Conservation (phyloP, 1,284 basidiomycete species). For the Xerocomus alliaceus region DNA sequence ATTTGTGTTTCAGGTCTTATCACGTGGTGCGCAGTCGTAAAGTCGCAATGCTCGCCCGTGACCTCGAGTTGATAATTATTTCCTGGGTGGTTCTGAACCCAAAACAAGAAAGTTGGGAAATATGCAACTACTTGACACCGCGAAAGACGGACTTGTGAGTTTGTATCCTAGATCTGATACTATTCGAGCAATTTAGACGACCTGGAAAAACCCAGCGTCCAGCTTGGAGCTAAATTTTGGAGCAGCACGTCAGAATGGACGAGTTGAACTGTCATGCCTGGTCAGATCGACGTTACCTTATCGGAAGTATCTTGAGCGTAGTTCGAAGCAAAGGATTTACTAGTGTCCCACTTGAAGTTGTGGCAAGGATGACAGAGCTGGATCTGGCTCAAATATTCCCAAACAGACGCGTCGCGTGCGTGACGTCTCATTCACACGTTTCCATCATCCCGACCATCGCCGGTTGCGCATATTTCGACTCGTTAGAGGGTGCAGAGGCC, state of each 20-base stretch:
- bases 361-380: too few species aligned
- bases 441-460: neutral
- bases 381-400: conserved; percentile 11
- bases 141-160: neutral
- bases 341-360: neutral
- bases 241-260: too few species aligned
- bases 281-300: neutral
- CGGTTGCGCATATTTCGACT: too few species aligned
- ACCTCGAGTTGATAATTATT: too few species aligned
- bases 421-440: conserved; percentile 6
- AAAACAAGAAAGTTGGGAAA: neutral
- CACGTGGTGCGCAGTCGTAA: too few species aligned
- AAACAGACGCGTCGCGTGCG: conserved; percentile 36
- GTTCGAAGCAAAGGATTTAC: neutral
- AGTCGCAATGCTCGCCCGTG: too few species aligned
- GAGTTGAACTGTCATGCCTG: neutral
- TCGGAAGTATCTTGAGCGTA: neutral
- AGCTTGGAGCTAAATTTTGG: too few species aligned
- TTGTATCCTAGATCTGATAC: neutral
- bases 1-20: too few species aligned
- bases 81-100: too few species aligned
- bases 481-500: neutral
- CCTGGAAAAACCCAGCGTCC: too few species aligned
- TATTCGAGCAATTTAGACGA: too few species aligned
- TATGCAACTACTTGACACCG: neutral